A percentile compares a stretch with the other conserved stretches of the same genome.
These are phyloP conservation scores for Paecilomyces sp. DNA, from an alignment of 2,329 filamentous ascomycete species.

Conservation along the genomic window DNA sequence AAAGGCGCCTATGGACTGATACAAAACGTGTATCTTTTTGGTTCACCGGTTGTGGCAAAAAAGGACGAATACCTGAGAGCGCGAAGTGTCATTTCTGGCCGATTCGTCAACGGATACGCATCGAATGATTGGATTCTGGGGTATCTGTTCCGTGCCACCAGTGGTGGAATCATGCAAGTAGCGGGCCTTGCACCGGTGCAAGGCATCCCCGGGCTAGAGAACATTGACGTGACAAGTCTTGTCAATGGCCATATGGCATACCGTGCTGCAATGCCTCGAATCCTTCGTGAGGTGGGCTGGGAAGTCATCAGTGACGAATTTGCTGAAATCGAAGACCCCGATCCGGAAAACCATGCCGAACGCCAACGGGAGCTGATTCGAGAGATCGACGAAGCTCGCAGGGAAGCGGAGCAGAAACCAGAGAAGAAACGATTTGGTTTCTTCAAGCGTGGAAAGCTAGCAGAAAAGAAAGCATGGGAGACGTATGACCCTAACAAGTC, in stretches of 20 bases:
- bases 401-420: conserved; percentile 73
- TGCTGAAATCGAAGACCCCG: conserved; percentile 91
- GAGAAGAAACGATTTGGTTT: conserved; percentile 66
- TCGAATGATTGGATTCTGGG: conserved; percentile 95
- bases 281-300: conserved; percentile 86
- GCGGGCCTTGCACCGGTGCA: conserved; percentile 76
- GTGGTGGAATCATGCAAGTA: conserved; percentile 81
- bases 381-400: conserved; percentile 91
- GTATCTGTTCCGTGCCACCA: conserved; percentile 91
- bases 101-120: conserved; percentile 91
- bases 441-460: conserved; percentile 69
- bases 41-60: conserved; percentile 84
- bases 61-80: conserved; percentile 80
- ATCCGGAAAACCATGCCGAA: conserved; percentile 84
- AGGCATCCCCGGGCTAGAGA: conserved; percentile 73
- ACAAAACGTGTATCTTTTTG: conserved; percentile 93
- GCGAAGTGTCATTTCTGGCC: conserved; percentile 77
- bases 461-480: conserved; percentile 84
- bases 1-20: conserved; percentile 80
- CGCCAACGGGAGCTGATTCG: conserved; percentile 89
- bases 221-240: conserved; percentile 75
- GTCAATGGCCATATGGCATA: conserved; percentile 97
- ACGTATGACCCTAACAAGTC: conserved; percentile 66
- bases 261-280: conserved; percentile 78
- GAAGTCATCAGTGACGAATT: conserved; percentile 89